phyloP scores from a whole-genome alignment of 2,329 filamentous ascomycete species.

The Neospermospora avenae region DNA sequence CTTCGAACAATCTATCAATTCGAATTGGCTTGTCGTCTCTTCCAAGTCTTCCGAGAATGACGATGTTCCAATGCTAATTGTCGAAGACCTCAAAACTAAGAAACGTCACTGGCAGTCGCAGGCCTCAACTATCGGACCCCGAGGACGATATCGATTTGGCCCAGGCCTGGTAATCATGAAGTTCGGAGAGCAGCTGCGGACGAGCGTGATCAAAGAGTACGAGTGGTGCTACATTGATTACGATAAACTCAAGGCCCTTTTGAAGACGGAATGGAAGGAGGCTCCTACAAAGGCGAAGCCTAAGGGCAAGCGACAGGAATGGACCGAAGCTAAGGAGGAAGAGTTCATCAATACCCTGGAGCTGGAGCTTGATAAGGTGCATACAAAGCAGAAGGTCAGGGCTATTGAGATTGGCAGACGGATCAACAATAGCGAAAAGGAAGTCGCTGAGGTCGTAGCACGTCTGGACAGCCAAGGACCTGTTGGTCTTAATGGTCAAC shows the following conservation, averaged over 20 bases:
- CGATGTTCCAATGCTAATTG: conserved; percentile 26
- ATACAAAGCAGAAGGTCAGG: conserved; percentile 96
- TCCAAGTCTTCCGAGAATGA: conserved; percentile 12
- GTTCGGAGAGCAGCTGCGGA: conserved; percentile 96
- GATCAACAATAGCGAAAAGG: conserved; percentile 82
- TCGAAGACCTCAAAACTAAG: conserved; percentile 28
- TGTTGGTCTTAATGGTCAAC: conserved; percentile 32
- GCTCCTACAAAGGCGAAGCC: conserved; percentile 44
- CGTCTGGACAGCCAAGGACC: conserved; percentile 63
- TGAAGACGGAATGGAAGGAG: conserved; percentile 68
- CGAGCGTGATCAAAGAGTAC: conserved; percentile 94
- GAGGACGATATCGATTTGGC: conserved; percentile 22
- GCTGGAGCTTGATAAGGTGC: conserved; percentile 92
- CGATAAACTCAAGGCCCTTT: conserved; percentile 82
- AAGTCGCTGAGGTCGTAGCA: conserved; percentile 83
- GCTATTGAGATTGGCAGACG: conserved; percentile 90
- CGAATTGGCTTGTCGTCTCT: no score
- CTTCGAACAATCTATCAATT: not conserved
- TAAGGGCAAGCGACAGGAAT: conserved; percentile 58
- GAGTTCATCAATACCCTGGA: conserved; percentile 85
- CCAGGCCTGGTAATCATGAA: conserved; percentile 63
- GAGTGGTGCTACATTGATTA: conserved; percentile 99
- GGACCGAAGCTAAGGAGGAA: conserved; percentile 90
- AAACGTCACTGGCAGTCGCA: conserved; percentile 20
- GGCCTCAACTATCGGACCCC: conserved; percentile 11